Evolutionary conservation across 108 stramenopile species (phyloP), one percentile per base, ranked within the genome.

Genomic region (Schizochytrium sp.): DNA sequence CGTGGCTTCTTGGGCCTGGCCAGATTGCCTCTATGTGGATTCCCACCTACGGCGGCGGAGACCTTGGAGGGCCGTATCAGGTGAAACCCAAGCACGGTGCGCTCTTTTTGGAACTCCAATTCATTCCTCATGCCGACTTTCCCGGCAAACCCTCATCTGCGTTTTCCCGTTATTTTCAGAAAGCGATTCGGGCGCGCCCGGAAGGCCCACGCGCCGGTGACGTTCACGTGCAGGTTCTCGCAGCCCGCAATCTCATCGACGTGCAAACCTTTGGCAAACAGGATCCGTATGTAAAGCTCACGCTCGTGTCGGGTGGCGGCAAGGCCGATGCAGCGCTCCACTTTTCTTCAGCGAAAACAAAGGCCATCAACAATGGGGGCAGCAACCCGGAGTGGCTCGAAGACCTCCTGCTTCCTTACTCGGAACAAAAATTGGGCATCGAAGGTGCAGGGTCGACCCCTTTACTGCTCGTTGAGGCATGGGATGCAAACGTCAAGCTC

Each of bases 221-320:
- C 28, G 28, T 83, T 4, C 76, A 83, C 76, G 51, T 83, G 45
- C 76, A 83, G 45, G 76, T 83, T n/a, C 45, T 83, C 18, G 76
- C 76, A 12, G 76, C 76, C 6, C 89, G 87, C 18, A 90, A 88
- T 25, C 90, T 94, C 21, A 58, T 90, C 12, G 69, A 48, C 53
- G 45, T 87, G 47, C 92, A 93, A 47, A 45, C 88, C 21, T 29
- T 92, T 8, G 90, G 87, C 44, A 72, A 16, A 28, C 92, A 92
- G 53, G 91, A 93, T 58, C 93, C 93, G 23, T 93, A 92, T 88
- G 89, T 93, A 16, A 90, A 93, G 58, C 87, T 93, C 45, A 72
- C 91, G 23, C 51, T 94, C 12, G 91, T 92, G 3, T 14, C 23
- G 5, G 76, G 76, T 43, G 76, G 76, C 25, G 76, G 76, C 25